These are phyloP conservation scores for Babjeviella inositovora DNA, from an alignment of 805 yeast species.

Conservation along the genomic window DNA sequence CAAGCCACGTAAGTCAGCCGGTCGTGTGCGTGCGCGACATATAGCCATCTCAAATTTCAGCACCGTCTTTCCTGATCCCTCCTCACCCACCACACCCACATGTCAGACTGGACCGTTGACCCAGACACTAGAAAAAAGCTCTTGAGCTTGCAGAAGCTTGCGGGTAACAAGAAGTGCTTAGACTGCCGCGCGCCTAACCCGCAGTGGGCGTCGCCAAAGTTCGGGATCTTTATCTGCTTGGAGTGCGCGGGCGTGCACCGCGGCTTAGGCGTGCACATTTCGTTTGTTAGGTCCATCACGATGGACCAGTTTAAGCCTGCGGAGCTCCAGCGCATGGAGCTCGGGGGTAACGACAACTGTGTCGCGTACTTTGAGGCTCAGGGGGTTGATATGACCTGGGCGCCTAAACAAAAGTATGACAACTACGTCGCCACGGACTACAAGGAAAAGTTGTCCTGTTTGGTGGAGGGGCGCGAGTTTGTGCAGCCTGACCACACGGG, in stretches of 20 bases:
- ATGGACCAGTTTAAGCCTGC: conserved; percentile 98
- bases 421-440: conserved; percentile 92
- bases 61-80: too few relatives aligned
- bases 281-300: conserved; percentile 91
- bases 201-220: conserved; percentile 98
- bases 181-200: conserved; percentile 95
- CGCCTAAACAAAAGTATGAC: conserved; percentile 66
- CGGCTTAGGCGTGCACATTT: conserved; percentile 91
- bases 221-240: conserved; percentile 91
- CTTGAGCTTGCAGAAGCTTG: too few relatives aligned
- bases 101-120: conserved; percentile 80
- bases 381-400: conserved; percentile 49
- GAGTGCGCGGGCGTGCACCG: conserved; percentile 97
- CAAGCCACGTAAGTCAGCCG: too few relatives aligned
- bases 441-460: conserved; percentile 63
- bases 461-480: conserved; percentile 60
- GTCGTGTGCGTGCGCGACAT: too few relatives aligned
- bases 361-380: conserved; percentile 49
- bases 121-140: conserved; percentile 83
- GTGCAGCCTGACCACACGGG: conserved; percentile 45
- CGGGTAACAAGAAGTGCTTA: conserved; percentile 83
- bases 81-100: too few relatives aligned
- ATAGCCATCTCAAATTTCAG: too few relatives aligned
- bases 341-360: conserved; percentile 81
- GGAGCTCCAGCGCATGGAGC: conserved; percentile 79